Conservation (phyloP, 2,329 filamentous ascomycete genomes). For the Emergomyces africanus region DNA sequence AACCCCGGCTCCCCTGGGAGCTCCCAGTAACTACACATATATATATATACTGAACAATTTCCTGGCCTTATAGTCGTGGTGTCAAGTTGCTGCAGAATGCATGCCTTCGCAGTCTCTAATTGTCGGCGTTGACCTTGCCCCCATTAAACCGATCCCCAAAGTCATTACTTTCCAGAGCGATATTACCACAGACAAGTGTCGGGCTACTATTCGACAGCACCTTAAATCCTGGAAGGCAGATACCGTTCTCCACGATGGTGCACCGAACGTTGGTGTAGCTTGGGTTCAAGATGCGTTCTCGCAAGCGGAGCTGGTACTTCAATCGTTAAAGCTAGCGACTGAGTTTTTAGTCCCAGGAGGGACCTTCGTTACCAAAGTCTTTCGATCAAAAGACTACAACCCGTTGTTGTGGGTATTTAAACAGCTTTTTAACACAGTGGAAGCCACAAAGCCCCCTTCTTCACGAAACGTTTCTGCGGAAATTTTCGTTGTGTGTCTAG, state of each 20-base stretch:
- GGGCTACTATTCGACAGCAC: slow-evolving; percentile 76
- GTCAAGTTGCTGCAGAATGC: slow-evolving; percentile 86
- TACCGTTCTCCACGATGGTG: slow-evolving; percentile 89
- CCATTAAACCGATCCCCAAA: slow-evolving; percentile 89
- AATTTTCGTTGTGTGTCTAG: slow-evolving; percentile 94
- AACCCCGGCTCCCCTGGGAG: neutral
- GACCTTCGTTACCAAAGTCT: slow-evolving; percentile 94
- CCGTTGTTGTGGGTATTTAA: slow-evolving; percentile 94
- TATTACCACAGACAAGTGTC: slow-evolving; percentile 94
- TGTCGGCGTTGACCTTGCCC: slow-evolving; percentile 82
- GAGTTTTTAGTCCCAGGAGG: slow-evolving; percentile 85
- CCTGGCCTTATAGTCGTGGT: slow-evolving; percentile 58
- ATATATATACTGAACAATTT: neutral
- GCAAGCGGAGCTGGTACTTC: slow-evolving; percentile 82
- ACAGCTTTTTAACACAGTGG: slow-evolving; percentile 87
- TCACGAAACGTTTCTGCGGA: slow-evolving; percentile 94
- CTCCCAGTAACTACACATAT: neutral
- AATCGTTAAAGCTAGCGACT: slow-evolving; percentile 84
- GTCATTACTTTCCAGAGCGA: slow-evolving; percentile 95
- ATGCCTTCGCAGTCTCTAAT: slow-evolving; percentile 89
- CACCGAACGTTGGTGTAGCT: slow-evolving; percentile 92
- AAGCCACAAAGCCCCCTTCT: slow-evolving; percentile 93
- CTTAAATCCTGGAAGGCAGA: slow-evolving; percentile 95
- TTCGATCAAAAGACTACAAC: slow-evolving; percentile 95
- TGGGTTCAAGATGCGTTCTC: slow-evolving; percentile 99